phyloP scores from a whole-genome alignment of 1,284 basidiomycete genomes.

The Ceratobasidium sp. region DNA sequence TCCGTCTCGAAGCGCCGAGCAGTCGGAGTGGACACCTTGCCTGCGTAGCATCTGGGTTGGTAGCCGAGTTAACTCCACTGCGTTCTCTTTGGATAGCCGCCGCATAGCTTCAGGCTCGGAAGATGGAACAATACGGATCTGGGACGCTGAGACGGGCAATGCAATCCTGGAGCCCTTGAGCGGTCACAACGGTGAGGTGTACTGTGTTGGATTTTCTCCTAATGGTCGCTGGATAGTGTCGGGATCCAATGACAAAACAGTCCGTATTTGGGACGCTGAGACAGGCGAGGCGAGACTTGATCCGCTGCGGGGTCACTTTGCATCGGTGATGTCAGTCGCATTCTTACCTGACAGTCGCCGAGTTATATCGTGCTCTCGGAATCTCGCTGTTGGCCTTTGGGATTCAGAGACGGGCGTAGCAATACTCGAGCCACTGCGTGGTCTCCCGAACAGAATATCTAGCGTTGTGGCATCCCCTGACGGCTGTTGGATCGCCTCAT shows the following conservation, averaged over 20 bases:
- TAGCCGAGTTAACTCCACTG: no score
- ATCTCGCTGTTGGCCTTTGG: conserved; percentile 23
- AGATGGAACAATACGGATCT: no score
- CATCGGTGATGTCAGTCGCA: background rate
- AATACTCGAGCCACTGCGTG: background rate
- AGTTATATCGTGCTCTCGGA: conserved; percentile 12
- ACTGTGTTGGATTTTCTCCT: no score
- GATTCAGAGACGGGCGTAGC: background rate
- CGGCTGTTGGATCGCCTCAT: conserved; percentile 12
- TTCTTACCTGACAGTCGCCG: conserved; percentile 18
- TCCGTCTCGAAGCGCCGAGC: no score
- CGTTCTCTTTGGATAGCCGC: no score
- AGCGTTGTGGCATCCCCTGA: conserved; percentile 14
- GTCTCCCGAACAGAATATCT: background rate
- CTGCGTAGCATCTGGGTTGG: no score
- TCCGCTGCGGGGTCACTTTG: background rate
- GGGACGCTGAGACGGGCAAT: no score
- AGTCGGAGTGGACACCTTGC: no score
- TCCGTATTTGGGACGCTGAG: background rate
- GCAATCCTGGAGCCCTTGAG: no score
- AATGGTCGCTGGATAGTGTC: no score
- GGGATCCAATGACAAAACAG: background rate
- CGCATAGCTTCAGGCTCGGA: no score
- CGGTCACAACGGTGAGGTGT: no score
- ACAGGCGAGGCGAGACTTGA: background rate